Evolutionary conservation across 495 filamentous ascomycete species (phyloP), one percentile per base, ranked within the genome.

Genomic region (Hypomontagnella submonticulosa): DNA sequence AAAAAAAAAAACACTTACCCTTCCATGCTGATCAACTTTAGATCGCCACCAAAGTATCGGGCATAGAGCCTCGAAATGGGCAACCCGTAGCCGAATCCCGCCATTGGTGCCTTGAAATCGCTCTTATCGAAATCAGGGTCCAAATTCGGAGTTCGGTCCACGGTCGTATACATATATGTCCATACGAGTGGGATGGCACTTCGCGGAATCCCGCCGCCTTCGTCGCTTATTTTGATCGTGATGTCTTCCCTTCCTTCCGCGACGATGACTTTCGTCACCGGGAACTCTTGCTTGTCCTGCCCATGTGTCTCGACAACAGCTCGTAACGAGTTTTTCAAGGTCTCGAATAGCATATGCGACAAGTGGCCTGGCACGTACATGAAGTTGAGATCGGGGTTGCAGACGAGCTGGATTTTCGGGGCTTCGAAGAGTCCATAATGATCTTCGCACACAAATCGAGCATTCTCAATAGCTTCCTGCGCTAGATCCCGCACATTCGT

Each of bases 91-190:
- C 95, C 95, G 71, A 99, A 99, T 1, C 95, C 95, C 47, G 95
- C 95, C 95, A 99, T 99, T 2, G 95, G 95, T 12, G 95, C 95
- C 77, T 99, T 99, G 83, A 99, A 99, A 76, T 99, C 95, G 77
- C 90, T 97, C 80, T 97, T 97, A 78, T 99, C 93, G 77, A 98
- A 98, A 75, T 97, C 93, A 10, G 95, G 95, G 71, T 99, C 95
- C 46, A 99, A 81, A 70, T 87, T 96, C 4, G 95, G 95, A 3
- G 95, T 97, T 59, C 92, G 88, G 76, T 97, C 95, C 40, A 99
- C 94, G 8, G 95, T 99, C 15, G 95, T 99, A 71, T 98, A 99
- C 95, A 98, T 99, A 73, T 99, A 99, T 20, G 95, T 99, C 95
- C 95, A 99, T 12, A 98, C 95, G 6, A 99, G 83, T 8, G 96